Evolutionary conservation across 805 yeast genomes (phyloP).

Genomic region (Kluyveromyces wickerhamii): DNA sequence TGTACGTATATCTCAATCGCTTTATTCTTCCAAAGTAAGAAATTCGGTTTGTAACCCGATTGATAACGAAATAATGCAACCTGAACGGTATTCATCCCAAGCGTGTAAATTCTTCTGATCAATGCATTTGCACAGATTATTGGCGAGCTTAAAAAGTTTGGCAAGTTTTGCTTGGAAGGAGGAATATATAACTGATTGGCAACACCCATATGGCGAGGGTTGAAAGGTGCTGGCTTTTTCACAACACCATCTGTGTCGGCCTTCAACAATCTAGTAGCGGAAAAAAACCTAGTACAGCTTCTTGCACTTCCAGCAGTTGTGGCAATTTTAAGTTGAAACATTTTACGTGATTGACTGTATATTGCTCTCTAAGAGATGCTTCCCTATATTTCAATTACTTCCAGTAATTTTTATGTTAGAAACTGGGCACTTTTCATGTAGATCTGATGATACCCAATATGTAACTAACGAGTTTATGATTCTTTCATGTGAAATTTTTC

Average conservation of each 20-base stretch:
- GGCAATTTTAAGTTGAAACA: background rate
- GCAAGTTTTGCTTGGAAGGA: conserved; percentile 38
- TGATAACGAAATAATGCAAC: conserved; percentile 61
- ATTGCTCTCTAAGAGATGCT: too few species aligned
- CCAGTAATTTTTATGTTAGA: too few species aligned
- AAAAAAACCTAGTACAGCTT: background rate
- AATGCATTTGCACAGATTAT: conserved; percentile 36
- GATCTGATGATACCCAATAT: too few species aligned
- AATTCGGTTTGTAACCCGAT: conserved; percentile 58
- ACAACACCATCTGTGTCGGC: background rate
- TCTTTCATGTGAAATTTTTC: conserved; percentile 1
- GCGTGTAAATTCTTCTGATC: conserved; percentile 50
- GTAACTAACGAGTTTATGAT: too few species aligned
- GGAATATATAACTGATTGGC: conserved; percentile 44
- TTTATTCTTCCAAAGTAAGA: conserved; percentile 73
- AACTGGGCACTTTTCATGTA: too few species aligned
- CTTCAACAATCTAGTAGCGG: background rate
- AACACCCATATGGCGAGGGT: conserved; percentile 36
- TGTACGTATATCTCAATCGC: conserved; percentile 72
- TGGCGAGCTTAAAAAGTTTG: conserved; percentile 38
- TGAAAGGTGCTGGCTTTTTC: conserved; percentile 21
- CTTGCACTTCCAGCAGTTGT: background rate
- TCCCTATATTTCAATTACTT: too few species aligned
- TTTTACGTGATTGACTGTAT: too few species aligned
- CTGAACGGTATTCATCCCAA: conserved; percentile 63